Conservation (phyloP, 2,329 filamentous ascomycete species). For the Tolypocladium album region DNA sequence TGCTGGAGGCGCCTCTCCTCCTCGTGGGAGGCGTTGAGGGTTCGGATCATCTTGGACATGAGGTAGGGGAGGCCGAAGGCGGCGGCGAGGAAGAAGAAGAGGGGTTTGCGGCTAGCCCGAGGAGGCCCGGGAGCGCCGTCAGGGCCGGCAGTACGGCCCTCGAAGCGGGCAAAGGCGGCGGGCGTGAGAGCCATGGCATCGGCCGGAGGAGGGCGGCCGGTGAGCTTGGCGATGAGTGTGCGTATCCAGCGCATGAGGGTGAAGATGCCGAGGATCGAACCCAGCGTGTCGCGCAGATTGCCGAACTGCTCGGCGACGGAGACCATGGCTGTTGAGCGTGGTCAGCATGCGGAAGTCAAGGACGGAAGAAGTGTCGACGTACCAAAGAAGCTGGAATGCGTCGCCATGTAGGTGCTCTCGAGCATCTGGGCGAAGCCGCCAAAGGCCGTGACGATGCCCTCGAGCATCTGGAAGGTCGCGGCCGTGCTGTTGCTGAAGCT, state of each 20-base stretch:
- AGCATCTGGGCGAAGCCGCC: constrained; percentile 98
- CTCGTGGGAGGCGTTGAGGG: constrained; percentile 74
- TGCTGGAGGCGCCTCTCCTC: constrained; percentile 52
- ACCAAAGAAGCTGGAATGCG: constrained; percentile 98
- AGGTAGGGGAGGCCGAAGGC: constrained; percentile 93
- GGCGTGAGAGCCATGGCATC: constrained; percentile 82
- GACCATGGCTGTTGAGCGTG: constrained; percentile 64
- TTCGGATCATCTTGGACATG: constrained; percentile 90
- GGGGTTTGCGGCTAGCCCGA: constrained; percentile 83
- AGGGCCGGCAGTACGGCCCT: constrained; percentile 51
- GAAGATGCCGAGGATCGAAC: constrained; percentile 90
- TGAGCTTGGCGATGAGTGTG: constrained; percentile 83
- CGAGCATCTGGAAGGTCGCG: constrained; percentile 95
- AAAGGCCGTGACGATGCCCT: constrained; percentile 93
- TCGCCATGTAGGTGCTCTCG: constrained; percentile 99
- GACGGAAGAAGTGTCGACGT: constrained; percentile 20
- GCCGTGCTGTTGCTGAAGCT: constrained; percentile 91
- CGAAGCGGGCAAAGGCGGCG: constrained; percentile 81
- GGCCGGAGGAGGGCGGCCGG: constrained; percentile 79
- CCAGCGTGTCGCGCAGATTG: constrained; percentile 83
- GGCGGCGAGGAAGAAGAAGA: constrained; percentile 89
- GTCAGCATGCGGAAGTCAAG: constrained; percentile 1
- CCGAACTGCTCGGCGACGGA: constrained; percentile 96
- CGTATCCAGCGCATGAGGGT: constrained; percentile 91
- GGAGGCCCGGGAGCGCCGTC: constrained; percentile 55